phyloP scores from a whole-genome alignment of 768 basidiomycete genomes.

The Lactarius hatsudake region DNA sequence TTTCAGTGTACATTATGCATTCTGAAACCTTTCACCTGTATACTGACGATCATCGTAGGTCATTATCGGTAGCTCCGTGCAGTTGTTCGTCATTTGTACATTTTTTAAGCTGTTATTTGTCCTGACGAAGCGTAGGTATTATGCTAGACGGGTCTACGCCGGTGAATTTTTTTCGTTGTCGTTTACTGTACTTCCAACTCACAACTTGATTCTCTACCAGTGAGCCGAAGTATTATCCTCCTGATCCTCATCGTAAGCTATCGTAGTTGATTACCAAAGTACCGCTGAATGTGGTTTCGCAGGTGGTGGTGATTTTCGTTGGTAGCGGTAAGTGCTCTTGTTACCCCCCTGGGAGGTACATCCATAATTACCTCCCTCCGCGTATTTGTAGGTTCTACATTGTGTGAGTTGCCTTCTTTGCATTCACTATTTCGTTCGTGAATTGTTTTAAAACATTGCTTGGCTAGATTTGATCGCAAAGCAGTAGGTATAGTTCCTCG shows the following conservation, averaged over 20 bases:
- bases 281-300: background rate
- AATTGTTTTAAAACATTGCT: background rate
- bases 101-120: background rate
- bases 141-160: background rate
- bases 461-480: background rate
- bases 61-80: background rate
- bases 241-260: background rate
- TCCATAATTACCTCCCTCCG: background rate
- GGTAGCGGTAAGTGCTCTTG: background rate
- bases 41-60: background rate
- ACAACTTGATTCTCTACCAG: background rate
- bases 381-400: background rate
- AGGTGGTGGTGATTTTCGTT: background rate
- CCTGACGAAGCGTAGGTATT: background rate
- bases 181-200: background rate
- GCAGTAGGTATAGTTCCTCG: background rate
- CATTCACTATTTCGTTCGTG: background rate
- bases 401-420: background rate
- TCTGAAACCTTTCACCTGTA: background rate
- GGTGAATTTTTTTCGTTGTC: background rate
- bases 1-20: background rate
- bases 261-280: background rate
- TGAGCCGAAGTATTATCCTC: background rate
- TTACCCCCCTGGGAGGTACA: background rate
- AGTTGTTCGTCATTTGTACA: background rate